Conservation (phyloP, 176 grass and related monocot species). For the bread wheat (Triticum aestivum) region IWGSC_CS_RefSeq_v2.1 NC_057796.1:425965745-425966244, state of each 20-base stretch:
- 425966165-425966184: background rate
- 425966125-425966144: background rate
- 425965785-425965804: slow-evolving; percentile 1
- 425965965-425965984: background rate
- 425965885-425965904: background rate
- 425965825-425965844: no score
- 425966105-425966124: background rate
- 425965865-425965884: background rate
- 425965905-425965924: background rate
- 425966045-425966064: background rate
- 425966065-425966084: background rate
- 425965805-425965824: background rate
- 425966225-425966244: background rate
- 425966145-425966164: background rate
- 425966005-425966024: background rate
- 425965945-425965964: background rate
- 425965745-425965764: background rate
- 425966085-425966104: background rate
- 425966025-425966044: background rate
- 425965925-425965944: background rate
- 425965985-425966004: background rate
- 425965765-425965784: background rate
- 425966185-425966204: background rate
- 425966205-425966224: background rate
- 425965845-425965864: background rate